Evolutionary conservation across 2,329 filamentous ascomycete genomes (phyloP).

Genomic region (Monosporascus cannonballus): DNA sequence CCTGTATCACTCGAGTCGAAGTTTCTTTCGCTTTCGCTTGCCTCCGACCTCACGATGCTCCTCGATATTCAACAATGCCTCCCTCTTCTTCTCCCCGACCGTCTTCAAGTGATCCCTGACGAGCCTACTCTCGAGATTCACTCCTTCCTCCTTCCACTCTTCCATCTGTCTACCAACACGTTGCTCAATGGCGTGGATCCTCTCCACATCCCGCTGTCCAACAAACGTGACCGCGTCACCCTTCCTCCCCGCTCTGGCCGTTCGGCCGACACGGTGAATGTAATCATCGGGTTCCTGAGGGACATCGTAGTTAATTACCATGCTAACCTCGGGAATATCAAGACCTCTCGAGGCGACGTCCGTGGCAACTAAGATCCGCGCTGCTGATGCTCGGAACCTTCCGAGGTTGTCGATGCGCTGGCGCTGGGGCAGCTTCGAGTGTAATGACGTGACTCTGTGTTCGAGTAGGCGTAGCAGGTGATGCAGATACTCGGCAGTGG

Average conservation of each 20-base stretch:
- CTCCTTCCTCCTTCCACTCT: constrained; percentile 81
- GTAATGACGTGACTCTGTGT: constrained; percentile 86
- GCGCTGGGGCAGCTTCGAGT: constrained; percentile 79
- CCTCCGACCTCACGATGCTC: constrained; percentile 87
- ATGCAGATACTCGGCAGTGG: constrained; percentile 83
- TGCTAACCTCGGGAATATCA: constrained; percentile 84
- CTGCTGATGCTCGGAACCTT: constrained; percentile 83
- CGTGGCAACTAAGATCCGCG: constrained; percentile 86
- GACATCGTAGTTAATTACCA: constrained; percentile 94
- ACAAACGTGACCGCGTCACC: constrained; percentile 85
- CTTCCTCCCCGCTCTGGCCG: constrained; percentile 79
- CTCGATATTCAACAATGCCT: constrained; percentile 85
- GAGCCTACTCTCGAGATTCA: constrained; percentile 89
- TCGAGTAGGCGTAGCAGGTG: constrained; percentile 79
- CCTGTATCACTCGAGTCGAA: constrained; percentile 27
- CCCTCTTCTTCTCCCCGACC: constrained; percentile 92
- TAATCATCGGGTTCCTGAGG: constrained; percentile 97
- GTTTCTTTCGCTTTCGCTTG: constrained; percentile 63
- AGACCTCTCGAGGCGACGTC: constrained; percentile 92
- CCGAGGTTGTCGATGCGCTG: constrained; percentile 84
- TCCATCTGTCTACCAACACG: constrained; percentile 76
- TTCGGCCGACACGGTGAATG: constrained; percentile 92
- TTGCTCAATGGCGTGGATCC: constrained; percentile 84
- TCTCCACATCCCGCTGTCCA: constrained; percentile 84
- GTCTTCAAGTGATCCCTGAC: constrained; percentile 79